Percentiles rank a stretch among this genome's conserved stretches.
Evolutionary conservation across 768 basidiomycete species (phyloP).

Genomic region (Chiua virens): DNA sequence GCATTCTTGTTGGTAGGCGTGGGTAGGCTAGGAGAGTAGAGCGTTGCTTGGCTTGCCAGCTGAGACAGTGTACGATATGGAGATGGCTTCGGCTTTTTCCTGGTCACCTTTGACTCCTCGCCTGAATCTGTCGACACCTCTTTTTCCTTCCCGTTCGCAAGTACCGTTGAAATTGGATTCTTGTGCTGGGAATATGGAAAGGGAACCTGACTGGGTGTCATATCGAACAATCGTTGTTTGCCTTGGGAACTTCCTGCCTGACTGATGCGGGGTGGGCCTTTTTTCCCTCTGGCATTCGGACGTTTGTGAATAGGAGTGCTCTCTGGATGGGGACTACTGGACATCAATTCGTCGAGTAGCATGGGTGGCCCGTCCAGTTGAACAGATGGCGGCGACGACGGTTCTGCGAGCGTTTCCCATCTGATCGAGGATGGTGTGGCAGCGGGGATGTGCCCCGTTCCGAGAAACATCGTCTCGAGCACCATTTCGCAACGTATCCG

Average conservation of each 20-base stretch:
- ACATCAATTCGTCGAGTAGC: conserved; percentile 33
- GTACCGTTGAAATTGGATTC: conserved; percentile 3
- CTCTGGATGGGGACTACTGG: conserved; percentile 29
- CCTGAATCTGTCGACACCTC: conserved; percentile 30
- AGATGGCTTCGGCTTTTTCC: conserved; percentile 19
- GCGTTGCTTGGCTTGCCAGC: conserved; percentile 38
- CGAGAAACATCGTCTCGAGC: not conserved
- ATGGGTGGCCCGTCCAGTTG: conserved; percentile 28
- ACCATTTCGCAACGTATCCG: not conserved
- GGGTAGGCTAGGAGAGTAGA: conserved; percentile 38
- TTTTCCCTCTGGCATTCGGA: conserved; percentile 12
- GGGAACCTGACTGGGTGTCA: conserved; percentile 50
- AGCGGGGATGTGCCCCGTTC: not conserved
- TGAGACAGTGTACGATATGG: conserved; percentile 53
- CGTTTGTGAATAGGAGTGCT: not conserved
- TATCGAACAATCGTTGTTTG: conserved; percentile 45
- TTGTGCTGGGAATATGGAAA: conserved; percentile 55
- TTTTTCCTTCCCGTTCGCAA: conserved; percentile 36
- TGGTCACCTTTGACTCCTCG: conserved; percentile 7
- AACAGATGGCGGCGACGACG: conserved; percentile 27
- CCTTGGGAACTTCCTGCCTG: not conserved
- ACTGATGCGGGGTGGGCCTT: not conserved
- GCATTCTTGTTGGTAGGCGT: conserved; percentile 33
- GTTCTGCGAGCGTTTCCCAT: conserved; percentile 34
- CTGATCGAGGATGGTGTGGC: conserved; percentile 11